These are phyloP conservation scores for Leccinum broughii DNA, from an alignment of 768 basidiomycete genomes.

Conservation along the genomic window DNA sequence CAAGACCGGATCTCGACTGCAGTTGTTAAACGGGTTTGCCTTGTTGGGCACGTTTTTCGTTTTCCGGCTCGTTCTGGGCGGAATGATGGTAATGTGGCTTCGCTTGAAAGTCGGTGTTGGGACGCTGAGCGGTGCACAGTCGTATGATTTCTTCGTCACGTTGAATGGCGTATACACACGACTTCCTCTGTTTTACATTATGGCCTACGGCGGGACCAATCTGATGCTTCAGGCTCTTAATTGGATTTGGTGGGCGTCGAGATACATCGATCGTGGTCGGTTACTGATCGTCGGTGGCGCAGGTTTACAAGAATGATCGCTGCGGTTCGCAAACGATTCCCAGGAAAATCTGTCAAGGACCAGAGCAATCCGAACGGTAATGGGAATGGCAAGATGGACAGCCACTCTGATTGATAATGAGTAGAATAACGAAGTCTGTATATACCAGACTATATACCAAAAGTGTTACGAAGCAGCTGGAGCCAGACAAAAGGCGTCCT, in stretches of 20 bases:
- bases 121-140: constrained; percentile 41
- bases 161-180: constrained; percentile 54
- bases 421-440: not conserved
- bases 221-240: constrained; percentile 71
- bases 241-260: constrained; percentile 67
- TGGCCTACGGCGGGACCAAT: constrained; percentile 59
- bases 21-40: constrained; percentile 69
- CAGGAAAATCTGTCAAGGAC: constrained; percentile 19
- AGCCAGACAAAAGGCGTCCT: constrained; percentile 45
- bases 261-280: not conserved
- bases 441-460: constrained; percentile 19
- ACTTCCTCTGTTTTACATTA: constrained; percentile 50
- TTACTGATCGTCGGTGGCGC: not conserved
- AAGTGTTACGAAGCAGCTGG: constrained; percentile 6
- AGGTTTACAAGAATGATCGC: constrained; percentile 76
- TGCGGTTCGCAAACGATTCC: constrained; percentile 64
- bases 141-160: constrained; percentile 63
- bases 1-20: constrained; percentile 64
- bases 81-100: constrained; percentile 35
- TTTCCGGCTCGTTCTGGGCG: constrained; percentile 73
- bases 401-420: not conserved
- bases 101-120: not conserved
- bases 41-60: constrained; percentile 69
- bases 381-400: constrained; percentile 17
- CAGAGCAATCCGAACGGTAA: constrained; percentile 19